Conservation (phyloP, 2,329 filamentous ascomycete species). For the Aspergillus glaucus region DNA sequence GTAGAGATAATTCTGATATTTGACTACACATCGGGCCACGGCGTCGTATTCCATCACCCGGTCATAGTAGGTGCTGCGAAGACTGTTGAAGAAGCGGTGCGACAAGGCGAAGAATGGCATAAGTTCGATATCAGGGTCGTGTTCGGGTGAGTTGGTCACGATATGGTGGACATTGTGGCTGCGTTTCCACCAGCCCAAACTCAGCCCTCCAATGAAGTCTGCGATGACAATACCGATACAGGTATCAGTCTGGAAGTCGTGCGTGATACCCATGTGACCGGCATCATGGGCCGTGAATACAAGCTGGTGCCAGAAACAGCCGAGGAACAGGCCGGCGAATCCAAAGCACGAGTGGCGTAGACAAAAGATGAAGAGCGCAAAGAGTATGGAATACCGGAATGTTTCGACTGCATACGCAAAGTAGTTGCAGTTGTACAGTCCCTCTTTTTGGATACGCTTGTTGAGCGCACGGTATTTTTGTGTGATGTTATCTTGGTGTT, state of each 20-base stretch:
- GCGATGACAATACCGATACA: constrained; percentile 80
- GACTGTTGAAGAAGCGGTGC: constrained; percentile 64
- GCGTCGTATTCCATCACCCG: constrained; percentile 67
- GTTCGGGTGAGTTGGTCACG: constrained; percentile 83
- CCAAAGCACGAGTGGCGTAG: constrained; percentile 58
- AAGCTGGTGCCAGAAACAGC: constrained; percentile 81
- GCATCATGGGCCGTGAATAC: constrained; percentile 87
- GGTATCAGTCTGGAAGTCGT: constrained; percentile 71
- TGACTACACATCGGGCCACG: constrained; percentile 60
- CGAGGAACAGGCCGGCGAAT: constrained; percentile 64
- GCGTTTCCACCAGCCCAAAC: constrained; percentile 87
- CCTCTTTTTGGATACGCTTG: constrained; percentile 60
- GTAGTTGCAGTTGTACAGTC: constrained; percentile 76
- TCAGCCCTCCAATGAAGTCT: constrained; percentile 77
- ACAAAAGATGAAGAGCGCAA: constrained; percentile 53
- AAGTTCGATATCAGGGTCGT: constrained; percentile 86
- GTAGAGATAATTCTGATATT: constrained; percentile 46
- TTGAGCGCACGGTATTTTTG: constrained; percentile 70
- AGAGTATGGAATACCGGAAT: constrained; percentile 61
- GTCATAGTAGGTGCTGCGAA: constrained; percentile 73
- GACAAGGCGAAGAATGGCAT: constrained; percentile 78
- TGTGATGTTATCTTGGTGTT: too few relatives aligned
- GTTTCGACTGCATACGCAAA: constrained; percentile 65
- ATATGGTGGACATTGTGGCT: constrained; percentile 93
- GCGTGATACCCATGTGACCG: constrained; percentile 90